Evolutionary conservation across 108 stramenopile species (phyloP).

Genomic region (Nitzschia inconspicua): DNA sequence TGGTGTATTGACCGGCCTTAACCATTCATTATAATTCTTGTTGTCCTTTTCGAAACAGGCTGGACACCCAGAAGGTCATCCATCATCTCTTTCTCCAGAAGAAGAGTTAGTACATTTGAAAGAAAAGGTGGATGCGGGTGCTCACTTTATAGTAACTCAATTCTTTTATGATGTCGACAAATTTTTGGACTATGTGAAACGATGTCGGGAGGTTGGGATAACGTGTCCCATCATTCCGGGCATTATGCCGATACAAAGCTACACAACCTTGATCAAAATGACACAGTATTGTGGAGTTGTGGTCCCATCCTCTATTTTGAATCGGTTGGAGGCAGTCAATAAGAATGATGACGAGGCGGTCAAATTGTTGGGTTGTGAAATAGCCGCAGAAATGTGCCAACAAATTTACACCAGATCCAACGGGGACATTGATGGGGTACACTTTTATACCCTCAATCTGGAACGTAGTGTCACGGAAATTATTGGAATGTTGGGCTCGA

Average conservation of each 20-base stretch:
- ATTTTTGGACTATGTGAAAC: conserved; percentile 77
- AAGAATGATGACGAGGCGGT: conserved; percentile 93
- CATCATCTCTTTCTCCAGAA: conserved; percentile 52
- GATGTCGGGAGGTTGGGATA: conserved; percentile 79
- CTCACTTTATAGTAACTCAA: conserved; percentile 95
- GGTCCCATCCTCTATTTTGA: conserved; percentile 62
- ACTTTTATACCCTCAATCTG: conserved; percentile 96
- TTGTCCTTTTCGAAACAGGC: no score
- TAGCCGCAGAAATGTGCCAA: conserved; percentile 80
- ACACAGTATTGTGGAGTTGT: conserved; percentile 74
- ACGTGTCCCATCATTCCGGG: conserved; percentile 91
- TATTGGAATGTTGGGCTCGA: conserved; percentile 53
- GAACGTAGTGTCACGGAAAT: conserved; percentile 83
- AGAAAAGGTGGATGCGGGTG: conserved; percentile 91
- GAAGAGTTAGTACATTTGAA: conserved; percentile 87
- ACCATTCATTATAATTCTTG: no score
- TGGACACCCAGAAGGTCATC: conserved; percentile 95
- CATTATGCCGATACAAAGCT: conserved; percentile 94
- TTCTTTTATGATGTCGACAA: conserved; percentile 90
- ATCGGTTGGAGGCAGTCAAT: conserved; percentile 66
- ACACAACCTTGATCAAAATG: conserved; percentile 75
- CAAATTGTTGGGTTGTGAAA: conserved; percentile 85
- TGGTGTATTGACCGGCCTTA: no score
- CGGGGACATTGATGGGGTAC: conserved; percentile 60
- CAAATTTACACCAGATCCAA: conserved; percentile 41